Base-by-base conservation (phyloP, 1,284 basidiomycete species). In the Rhodotorula sp. region DNA sequence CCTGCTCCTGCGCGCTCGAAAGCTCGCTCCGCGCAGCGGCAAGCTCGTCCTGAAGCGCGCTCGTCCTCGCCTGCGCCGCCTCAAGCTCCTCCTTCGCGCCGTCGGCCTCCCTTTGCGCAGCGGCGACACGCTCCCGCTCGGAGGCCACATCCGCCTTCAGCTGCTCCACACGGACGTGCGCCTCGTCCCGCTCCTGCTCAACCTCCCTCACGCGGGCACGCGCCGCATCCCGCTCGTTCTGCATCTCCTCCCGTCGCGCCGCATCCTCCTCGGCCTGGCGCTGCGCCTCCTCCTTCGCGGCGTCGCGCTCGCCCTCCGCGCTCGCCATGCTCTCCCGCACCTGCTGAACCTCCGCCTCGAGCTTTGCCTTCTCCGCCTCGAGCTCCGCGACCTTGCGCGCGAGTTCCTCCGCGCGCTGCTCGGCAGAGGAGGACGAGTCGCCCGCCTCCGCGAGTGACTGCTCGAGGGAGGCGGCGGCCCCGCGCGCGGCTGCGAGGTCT, bases 321-420 rank as follows among this genome's bases (percentile, higher is more conserved):
- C 13, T 32, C 17, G 10, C 27, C 32, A 64, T 21, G 9, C 37
- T 21, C 21, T 58, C 29, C 5, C 36, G 29, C 6, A 64, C 54
- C 12, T 21, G 6, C 25, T 51, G 53, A 17, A 73, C n/a, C 32
- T 69, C 65, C 7, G 37, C 19, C 9, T 67, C 65, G 22, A 65
- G 67, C 13, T 57, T 34, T 2, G 67, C 61, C 39, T 61, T 55
- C 27, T 46, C 32, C 1, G 64, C 60, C 41, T 71, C 71, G 60
- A 73, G 71, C 37, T 69, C 64, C 39, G 54, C 58, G 36, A 67
- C 29, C 36, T 48, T 51, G 19, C 27, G 56, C 3, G 66, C 60
- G 34, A 69, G 66, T 0, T 54, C 15, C 1, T 71, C 66, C 34
- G 71, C 71, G 19, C 64, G 68, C 0, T 54, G 39, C 22, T 66